A percentile compares a stretch with the other conserved stretches of the same genome.
phyloP scores from a whole-genome alignment of 2,329 filamentous ascomycete species.

The Trichoderma sp. region DNA sequence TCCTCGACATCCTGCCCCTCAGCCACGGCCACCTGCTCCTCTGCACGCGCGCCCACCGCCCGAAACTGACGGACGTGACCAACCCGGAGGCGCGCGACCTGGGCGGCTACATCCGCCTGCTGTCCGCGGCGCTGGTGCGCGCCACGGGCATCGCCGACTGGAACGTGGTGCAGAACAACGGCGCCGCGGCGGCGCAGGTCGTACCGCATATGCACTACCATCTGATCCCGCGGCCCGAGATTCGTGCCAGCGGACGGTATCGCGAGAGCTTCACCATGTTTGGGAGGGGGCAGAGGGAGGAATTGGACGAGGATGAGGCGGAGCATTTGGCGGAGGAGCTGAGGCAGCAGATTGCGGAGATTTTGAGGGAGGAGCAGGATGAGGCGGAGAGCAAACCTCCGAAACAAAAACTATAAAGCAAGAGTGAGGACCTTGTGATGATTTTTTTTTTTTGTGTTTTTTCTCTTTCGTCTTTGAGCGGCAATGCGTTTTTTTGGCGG shows the following conservation, averaged over 20 bases:
- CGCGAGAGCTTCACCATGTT: constrained; percentile 81
- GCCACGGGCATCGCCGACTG: constrained; percentile 77
- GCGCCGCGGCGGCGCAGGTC: constrained; percentile 84
- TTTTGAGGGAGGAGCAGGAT: constrained; percentile 45
- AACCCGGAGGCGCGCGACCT: constrained; percentile 66
- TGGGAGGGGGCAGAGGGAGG: constrained; percentile 69
- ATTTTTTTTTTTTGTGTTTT: constrained; percentile 53
- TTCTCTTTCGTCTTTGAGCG: neutral
- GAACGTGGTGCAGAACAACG: constrained; percentile 98
- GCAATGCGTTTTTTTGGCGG: neutral
- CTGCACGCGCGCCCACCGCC: constrained; percentile 73
- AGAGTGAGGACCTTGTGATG: constrained; percentile 62
- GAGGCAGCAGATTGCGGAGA: constrained; percentile 49
- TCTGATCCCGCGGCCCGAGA: constrained; percentile 81
- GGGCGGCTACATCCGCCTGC: constrained; percentile 66
- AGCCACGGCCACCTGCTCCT: constrained; percentile 81
- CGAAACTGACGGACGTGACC: constrained; percentile 73
- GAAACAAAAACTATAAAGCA: constrained; percentile 44
- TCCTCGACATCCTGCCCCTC: constrained; percentile 91
- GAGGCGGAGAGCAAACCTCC: constrained; percentile 26
- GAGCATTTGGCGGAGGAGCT: constrained; percentile 58
- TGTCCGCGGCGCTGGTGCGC: constrained; percentile 69
- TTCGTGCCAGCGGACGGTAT: constrained; percentile 52
- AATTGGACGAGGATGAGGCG: constrained; percentile 76
- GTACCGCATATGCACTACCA: constrained; percentile 96